Base-by-base conservation (phyloP, 1,284 basidiomycete species). In the Rhodotorula sp. region DNA sequence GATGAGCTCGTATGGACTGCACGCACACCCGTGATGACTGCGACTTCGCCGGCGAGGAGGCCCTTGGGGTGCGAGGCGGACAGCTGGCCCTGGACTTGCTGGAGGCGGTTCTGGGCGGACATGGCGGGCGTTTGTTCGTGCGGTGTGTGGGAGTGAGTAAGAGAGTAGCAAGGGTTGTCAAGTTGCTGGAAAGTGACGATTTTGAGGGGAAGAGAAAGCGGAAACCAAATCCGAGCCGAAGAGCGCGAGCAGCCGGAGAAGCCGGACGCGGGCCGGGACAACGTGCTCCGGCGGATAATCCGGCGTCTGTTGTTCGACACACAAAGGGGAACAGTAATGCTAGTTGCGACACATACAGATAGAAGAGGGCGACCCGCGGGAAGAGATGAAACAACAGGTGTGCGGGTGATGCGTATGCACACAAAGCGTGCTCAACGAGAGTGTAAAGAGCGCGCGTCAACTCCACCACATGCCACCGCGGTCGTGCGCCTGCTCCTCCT, bases 11-110 rank as follows among this genome's bases (percentile, higher is more conserved):
- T n/a, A 31, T 30, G n/a, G 22, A 13, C 5, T n/a, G 30, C 31
- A 24, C 78, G 72, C 84, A 74, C 75, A 86, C 89, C 89, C 67
- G 91, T 93, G 75, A 93, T 87, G 79, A 93, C 90, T 37, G 89
- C 91, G 22, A 93, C 91, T 76, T 92, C 89, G 16, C 87, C 89
- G 8, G 84, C 84, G 55, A 91, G 82, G 55, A 91, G 81, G 4
- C 90, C 89, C 53, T 70, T 66, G 47, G 68, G 61, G 26, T 53
- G 34, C n/a, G 67, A 69, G 76, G 85, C 87, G 31, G 85, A 84
- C 55, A 91, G 80, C 76, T 90, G 89, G 61, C 85, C 85, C 55
- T 88, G 84, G 62, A 91, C 84, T 28, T 64, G 61, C 20, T 60
- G 48, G 46, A 72, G 64, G 28, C 70, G 70, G 48, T 60, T 47